Base-by-base conservation (phyloP, 2,329 filamentous ascomycete genomes). In the Cordyceps militaris region DNA sequence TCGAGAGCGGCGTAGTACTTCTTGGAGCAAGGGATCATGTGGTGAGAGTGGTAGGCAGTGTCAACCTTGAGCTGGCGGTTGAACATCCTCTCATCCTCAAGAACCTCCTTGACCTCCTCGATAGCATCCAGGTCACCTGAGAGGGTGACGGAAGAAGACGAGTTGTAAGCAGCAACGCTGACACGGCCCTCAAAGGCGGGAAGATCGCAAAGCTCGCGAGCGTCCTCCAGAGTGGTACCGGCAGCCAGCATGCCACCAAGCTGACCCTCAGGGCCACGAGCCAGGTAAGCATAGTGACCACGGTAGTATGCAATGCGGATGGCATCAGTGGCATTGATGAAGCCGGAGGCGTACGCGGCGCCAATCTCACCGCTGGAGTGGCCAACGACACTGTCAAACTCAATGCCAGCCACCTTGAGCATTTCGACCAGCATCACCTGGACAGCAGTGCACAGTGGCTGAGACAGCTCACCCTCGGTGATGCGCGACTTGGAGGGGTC, bases 321-420 rank as follows among this genome's bases (percentile, higher is more conserved):
- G 4, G 68, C 68, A 23, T 67, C 62, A 2, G 61, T 24, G 0
- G 58, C 59, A 0, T 57, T 59, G 4, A 83, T 55, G 19, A 72
- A 66, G 0, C 77, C 78, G 0, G 76, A 73, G 0, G 77, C 76
- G 60, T 79, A 82, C 0, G 76, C 79, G 0, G 77, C 77, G 0
- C 66, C 76, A 16, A 80, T 79, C 61, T 81, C 78, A 2, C 78
- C 78, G 0, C 74, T 76, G 0, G 76, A 79, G 61, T 80, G 78
- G 2, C 78, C 78, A 3, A 78, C 69, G 0, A 76, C 74, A 1
- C 68, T 69, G 2, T 59, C 38, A 6, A 74, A 69, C 0, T 53
- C 46, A 19, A 79, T 56, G 3, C 70, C 70, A 5, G 70, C 70
- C 0, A 64, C 59, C 0, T 57, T 38, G 0, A 71, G 61, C 1